phyloP scores from a whole-genome alignment of 208 protist genomes.

The Leishmania braziliensis region DNA sequence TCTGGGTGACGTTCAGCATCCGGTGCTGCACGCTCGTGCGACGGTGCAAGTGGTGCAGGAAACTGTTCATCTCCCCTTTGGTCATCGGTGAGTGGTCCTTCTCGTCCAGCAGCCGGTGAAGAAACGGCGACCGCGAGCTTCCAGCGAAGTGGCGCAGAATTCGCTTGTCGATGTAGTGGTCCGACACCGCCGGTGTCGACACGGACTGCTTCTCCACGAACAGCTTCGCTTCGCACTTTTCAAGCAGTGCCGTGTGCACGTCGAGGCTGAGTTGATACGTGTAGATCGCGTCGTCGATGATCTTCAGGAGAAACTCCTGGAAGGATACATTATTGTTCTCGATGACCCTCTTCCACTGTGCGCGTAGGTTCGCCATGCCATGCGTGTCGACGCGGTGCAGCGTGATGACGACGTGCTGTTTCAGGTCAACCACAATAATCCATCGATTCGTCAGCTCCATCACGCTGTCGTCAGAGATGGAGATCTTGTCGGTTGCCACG shows the following conservation, averaged over 20 bases:
- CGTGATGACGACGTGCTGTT: conserved; percentile 78
- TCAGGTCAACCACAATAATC: conserved; percentile 84
- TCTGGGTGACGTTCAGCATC: conserved; percentile 73
- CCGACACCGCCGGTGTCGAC: conserved; percentile 8
- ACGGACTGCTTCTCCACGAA: conserved; percentile 38
- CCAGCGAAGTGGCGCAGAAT: conserved; percentile 80
- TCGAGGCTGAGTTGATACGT: conserved; percentile 81
- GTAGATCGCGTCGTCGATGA: conserved; percentile 80
- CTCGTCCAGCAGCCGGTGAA: conserved; percentile 65
- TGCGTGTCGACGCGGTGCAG: conserved; percentile 79
- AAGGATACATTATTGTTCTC: conserved; percentile 69
- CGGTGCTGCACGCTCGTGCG: conserved; percentile 85
- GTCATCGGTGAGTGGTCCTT: conserved; percentile 50
- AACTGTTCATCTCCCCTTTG: conserved; percentile 85
- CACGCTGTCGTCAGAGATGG: conserved; percentile 73
- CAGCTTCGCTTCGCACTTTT: conserved; percentile 82
- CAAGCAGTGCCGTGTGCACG: conserved; percentile 74
- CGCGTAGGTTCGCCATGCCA: conserved; percentile 71
- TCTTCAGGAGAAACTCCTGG: conserved; percentile 84
- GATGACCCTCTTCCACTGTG: conserved; percentile 71
- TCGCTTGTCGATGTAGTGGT: conserved; percentile 45
- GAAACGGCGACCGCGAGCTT: conserved; percentile 74
- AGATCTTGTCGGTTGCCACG: conserved; percentile 76
- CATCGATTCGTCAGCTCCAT: conserved; percentile 86
- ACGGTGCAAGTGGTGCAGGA: conserved; percentile 87